Evolutionary conservation across 2,329 filamentous ascomycete genomes (phyloP), one percentile per base, ranked within the genome.

Genomic region (Dothideomycetidae sp.): DNA sequence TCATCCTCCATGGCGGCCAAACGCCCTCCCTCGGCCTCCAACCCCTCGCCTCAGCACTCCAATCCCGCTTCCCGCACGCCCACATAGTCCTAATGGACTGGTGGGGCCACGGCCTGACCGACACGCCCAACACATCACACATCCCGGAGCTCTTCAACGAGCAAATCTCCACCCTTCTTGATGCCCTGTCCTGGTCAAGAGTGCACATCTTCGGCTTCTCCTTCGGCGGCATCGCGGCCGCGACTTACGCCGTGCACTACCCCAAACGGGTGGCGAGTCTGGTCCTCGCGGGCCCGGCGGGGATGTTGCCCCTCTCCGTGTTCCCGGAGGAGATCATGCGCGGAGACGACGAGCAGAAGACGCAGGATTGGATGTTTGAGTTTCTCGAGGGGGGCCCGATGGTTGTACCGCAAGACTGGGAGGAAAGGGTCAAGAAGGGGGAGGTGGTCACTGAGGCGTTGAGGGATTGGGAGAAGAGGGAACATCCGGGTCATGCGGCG

Each of bases 41-140:
- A 0, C 65, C 66, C 0, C 53, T 71, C 2, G 54, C 58, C 0
- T 49, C 43, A 4, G 44, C 47, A 0, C 52, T 72, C 1, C 51
- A 54, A 1, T 23, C 48, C 0, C 45, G 44, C 0, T 61, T 58
- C 31, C 58, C 64, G 0, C 16, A 44, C 0, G 48, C 64, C 0
- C 53, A 63, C 9, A 53, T 63, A 19, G 60, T 65, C 0, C 50
- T 68, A 1, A 12, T 68, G 10, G 68, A 72, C 39, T 58, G 64
- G 9, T 71, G 65, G 66, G 68, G 68, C 18, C 69, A 72, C 35
- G 68, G 68, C 0, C 49, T 72, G n/a, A 62, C 54, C 17, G 61
- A 64, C 4, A 70, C 67, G 0, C 68, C 68, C 0, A 2, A 64
- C 1, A 18, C 47, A 0, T 46, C 67, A 0, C 66, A 71, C 36